Base-by-base conservation (phyloP, 140 eudicot genomes). In the Stevia rebaudiana region DNA sequence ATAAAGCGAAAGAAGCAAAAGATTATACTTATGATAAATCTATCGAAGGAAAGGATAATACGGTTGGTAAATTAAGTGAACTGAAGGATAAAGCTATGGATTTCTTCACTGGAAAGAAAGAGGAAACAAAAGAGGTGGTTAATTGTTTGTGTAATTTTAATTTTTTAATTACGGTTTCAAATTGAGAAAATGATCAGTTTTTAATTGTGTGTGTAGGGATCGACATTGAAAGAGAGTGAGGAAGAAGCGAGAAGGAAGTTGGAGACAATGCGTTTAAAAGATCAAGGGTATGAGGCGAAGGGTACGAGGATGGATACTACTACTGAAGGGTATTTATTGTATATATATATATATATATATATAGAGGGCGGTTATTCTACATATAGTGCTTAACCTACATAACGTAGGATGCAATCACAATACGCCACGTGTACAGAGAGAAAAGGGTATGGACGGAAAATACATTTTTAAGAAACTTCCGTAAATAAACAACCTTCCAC, bases 11-110 rank as follows among this genome's bases (percentile, higher is more conserved):
- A 8, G 76, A 65, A 15, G 43, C 70, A 0, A 75, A 72, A 71
- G 81, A 82, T 41, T 18, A 69, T 8, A 40, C 68, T 0, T 51
- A 30, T 0, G 76, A 72, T 0, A 72, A 63, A 16, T 68, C 89
- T 0, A 55, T 13, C 18, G 89, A 86, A 36, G 86, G 80, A 44
- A 82, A 80, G 74, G 86, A 80, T 18, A 58, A 52, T 6, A 40
- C 76, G 0, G 86, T 72, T 31, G 84, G 84, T 11, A 86, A 77
- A 52, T 21, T 86, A 6, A 41, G 53, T 2, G 94, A 80, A 21
- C 12, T 82, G 65, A 82, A 86, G 75, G 94, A 86, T 52, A 77
- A 67, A 67, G 95, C 89, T 40, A 58, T 84, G 86, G 94, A 58
- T 1, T 79, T 48, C 6, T 30, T 84, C 15, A 69, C 83, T 0